A percentile compares a stretch with the other conserved stretches of the same genome.
Conservation (phyloP, 2,329 filamentous ascomycete species). For the Monosporascus sp. region DNA sequence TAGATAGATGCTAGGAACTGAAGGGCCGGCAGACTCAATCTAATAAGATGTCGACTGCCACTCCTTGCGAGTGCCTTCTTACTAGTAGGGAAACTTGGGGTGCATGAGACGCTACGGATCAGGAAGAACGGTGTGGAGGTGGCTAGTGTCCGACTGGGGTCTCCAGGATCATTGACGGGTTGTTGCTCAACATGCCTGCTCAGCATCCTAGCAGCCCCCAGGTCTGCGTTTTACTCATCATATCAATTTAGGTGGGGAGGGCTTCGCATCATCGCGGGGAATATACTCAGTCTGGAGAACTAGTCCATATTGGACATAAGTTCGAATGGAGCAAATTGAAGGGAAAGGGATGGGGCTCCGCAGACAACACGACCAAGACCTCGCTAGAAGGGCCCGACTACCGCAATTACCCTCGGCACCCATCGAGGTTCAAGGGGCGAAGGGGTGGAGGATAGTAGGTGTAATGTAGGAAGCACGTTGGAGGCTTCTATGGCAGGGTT, state of each 20-base stretch:
- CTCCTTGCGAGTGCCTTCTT: conserved; percentile 2
- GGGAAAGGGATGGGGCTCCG: conserved; percentile 13
- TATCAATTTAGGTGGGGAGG: conserved; percentile 13
- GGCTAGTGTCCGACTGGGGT: conserved; percentile 19
- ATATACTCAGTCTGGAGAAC: conserved; percentile 10
- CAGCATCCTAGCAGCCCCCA: conserved; percentile 14
- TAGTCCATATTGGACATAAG: conserved; percentile 1
- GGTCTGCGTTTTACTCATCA: conserved; percentile 8
- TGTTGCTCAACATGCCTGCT: conserved; percentile 7
- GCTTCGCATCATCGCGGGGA: conserved; percentile 13
- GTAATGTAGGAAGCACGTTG: not conserved
- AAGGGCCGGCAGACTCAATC: conserved; percentile 11
- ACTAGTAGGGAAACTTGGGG: conserved; percentile 17
- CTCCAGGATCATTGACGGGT: conserved; percentile 6
- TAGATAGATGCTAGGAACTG: not conserved
- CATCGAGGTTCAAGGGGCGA: not conserved
- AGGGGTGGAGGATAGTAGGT: not conserved
- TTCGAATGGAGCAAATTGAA: conserved; percentile 5
- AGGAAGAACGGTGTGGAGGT: conserved; percentile 18
- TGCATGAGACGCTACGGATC: conserved; percentile 8
- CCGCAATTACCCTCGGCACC: conserved; percentile 4
- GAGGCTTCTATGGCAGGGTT: not conserved
- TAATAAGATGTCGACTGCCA: conserved; percentile 9
- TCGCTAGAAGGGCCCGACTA: conserved; percentile 11
- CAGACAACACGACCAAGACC: conserved; percentile 11